phyloP scores from a whole-genome alignment of 805 yeast genomes.

The Starmerella bombi region DNA sequence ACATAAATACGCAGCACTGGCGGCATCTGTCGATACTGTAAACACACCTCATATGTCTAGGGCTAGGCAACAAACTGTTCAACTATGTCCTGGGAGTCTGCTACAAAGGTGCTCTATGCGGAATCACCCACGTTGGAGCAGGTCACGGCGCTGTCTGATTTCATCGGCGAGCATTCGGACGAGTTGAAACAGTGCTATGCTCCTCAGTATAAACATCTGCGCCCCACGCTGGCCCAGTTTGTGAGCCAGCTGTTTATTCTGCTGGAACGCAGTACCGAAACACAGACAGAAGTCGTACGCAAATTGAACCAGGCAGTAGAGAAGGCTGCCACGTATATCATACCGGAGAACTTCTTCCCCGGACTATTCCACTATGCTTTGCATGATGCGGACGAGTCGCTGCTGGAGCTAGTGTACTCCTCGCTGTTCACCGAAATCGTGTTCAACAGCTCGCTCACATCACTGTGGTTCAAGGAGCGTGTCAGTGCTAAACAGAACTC shows the following conservation, averaged over 20 bases:
- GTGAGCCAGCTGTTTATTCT: slow-evolving; percentile 12
- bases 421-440: slow-evolving; percentile 20
- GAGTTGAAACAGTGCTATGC: slow-evolving; percentile 11
- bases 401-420: slow-evolving; percentile 18
- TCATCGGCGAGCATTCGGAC: slow-evolving; percentile 8
- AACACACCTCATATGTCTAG: too few species aligned
- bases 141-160: slow-evolving; percentile 15
- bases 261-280: slow-evolving; percentile 4
- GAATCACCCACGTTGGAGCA: slow-evolving; percentile 13
- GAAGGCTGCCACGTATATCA: slow-evolving; percentile 9
- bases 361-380: slow-evolving; percentile 12
- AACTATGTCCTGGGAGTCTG: slow-evolving; percentile 19
- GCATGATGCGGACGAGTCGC: slow-evolving; percentile 3
- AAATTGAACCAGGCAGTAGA: slow-evolving; percentile 9
- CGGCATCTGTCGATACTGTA: too few species aligned
- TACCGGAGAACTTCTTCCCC: slow-evolving; percentile 14
- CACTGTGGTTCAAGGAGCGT: slow-evolving; percentile 14
- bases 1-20: too few species aligned
- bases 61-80: background rate
- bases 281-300: background rate
- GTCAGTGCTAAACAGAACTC: slow-evolving; percentile 3
- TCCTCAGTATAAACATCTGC: slow-evolving; percentile 7
- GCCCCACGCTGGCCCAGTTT: slow-evolving; percentile 10
- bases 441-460: slow-evolving; percentile 16
- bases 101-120: slow-evolving; percentile 12